phyloP scores from a whole-genome alignment of 768 basidiomycete genomes.

The Dentipellis sp. region DNA sequence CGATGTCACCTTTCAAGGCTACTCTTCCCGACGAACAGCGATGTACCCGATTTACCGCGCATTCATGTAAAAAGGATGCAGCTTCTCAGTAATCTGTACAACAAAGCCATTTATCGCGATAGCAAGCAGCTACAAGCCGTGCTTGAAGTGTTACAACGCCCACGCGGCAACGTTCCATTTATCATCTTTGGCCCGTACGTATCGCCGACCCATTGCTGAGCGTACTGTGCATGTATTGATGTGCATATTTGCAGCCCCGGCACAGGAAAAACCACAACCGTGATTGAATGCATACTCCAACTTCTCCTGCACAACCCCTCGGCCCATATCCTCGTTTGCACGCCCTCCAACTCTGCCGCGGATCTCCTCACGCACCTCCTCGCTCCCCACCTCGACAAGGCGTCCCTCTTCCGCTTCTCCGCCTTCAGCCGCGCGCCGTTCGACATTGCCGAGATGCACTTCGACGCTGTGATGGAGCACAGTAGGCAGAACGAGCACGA shows the following conservation, averaged over 20 bases:
- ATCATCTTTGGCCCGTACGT: constrained; percentile 56
- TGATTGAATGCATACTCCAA: constrained; percentile 29
- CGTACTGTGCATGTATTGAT: not conserved
- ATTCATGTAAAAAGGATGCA: constrained; percentile 27
- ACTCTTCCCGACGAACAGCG: not conserved
- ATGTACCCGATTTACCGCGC: not conserved
- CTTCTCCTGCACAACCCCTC: constrained; percentile 16
- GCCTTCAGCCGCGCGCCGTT: constrained; percentile 32
- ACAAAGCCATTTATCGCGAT: not conserved
- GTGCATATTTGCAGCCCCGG: constrained; percentile 23
- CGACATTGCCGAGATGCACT: constrained; percentile 18
- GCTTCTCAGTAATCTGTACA: not conserved
- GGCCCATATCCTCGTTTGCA: constrained; percentile 24
- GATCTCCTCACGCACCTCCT: constrained; percentile 26
- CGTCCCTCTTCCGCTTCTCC: constrained; percentile 44
- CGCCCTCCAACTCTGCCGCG: constrained; percentile 28
- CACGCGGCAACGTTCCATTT: constrained; percentile 43
- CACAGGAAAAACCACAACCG: constrained; percentile 30
- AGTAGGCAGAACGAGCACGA: constrained; percentile 24
- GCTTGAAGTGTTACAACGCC: constrained; percentile 31
- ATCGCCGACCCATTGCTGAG: not conserved
- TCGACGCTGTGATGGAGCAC: constrained; percentile 27
- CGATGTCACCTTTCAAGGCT: not conserved
- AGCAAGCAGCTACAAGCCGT: constrained; percentile 37
- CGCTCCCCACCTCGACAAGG: constrained; percentile 7